Evolutionary conservation across 1,139 yeast species (phyloP).

Genomic region (Suhomyces maxii): DNA sequence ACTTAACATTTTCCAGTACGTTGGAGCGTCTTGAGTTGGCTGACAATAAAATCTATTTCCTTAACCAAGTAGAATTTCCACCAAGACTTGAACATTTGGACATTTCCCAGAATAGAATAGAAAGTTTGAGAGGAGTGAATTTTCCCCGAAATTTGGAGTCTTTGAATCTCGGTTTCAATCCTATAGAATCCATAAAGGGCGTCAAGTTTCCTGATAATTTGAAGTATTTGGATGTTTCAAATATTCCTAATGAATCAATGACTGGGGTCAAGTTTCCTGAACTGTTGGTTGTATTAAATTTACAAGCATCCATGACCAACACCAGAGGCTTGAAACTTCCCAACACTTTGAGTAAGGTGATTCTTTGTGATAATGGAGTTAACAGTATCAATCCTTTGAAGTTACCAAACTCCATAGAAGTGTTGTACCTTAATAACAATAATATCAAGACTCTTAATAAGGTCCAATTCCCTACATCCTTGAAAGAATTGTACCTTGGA

Average conservation of each 20-base stretch:
- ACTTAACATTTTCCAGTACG: slow-evolving; percentile 34
- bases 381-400: slow-evolving; percentile 49
- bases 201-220: slow-evolving; percentile 42
- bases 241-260: slow-evolving; percentile 51
- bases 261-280: slow-evolving; percentile 50
- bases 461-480: slow-evolving; percentile 39
- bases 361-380: slow-evolving; percentile 45
- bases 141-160: slow-evolving; percentile 37
- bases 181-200: slow-evolving; percentile 47
- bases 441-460: slow-evolving; percentile 49
- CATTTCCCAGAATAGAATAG: slow-evolving; percentile 44
- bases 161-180: slow-evolving; percentile 40
- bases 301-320: slow-evolving; percentile 49
- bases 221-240: slow-evolving; percentile 39
- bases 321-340: slow-evolving; percentile 49
- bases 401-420: slow-evolving; percentile 42
- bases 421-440: slow-evolving; percentile 38
- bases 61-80: slow-evolving; percentile 45
- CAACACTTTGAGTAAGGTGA: slow-evolving; percentile 28
- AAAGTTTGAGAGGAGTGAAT: slow-evolving; percentile 38
- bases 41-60: slow-evolving; percentile 43
- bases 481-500: slow-evolving; percentile 42
- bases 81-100: slow-evolving; percentile 31
- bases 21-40: slow-evolving; percentile 36
- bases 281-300: slow-evolving; percentile 34